These are phyloP conservation scores for Candida gigantensis DNA, from an alignment of 1,139 yeast species.

Conservation along the genomic window DNA sequence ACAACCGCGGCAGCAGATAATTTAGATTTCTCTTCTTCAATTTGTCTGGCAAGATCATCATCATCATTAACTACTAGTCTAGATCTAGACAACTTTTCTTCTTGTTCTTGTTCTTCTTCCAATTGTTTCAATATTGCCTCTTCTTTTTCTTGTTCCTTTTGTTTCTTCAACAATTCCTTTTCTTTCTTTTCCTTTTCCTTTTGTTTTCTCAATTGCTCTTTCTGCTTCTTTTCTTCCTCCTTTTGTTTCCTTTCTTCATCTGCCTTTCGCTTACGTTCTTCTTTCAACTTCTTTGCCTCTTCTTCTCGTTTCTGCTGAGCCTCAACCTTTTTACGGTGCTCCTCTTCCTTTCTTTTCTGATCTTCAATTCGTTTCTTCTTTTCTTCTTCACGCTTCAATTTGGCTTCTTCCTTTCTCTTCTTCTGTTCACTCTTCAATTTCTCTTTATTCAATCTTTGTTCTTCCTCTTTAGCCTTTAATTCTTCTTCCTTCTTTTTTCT, in stretches of 20 bases:
- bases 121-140: no score
- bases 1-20: slow-evolving; percentile 17
- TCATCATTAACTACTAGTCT: slow-evolving; percentile 1
- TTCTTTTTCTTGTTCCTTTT: no score
- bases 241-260: slow-evolving; percentile 42
- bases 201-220: slow-evolving; percentile 40
- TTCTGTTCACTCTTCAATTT: slow-evolving; percentile 45
- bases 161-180: slow-evolving; percentile 33
- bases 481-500: slow-evolving; percentile 61
- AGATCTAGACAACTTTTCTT: slow-evolving; percentile 13
- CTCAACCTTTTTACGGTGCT: slow-evolving; percentile 39
- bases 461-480: slow-evolving; percentile 36
- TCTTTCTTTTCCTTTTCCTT: slow-evolving; percentile 36
- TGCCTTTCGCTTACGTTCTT: slow-evolving; percentile 48
- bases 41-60: slow-evolving; percentile 15
- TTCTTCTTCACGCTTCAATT: slow-evolving; percentile 54
- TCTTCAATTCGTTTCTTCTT: slow-evolving; percentile 48
- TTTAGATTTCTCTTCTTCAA: slow-evolving; percentile 9
- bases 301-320: slow-evolving; percentile 56
- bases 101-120: slow-evolving; percentile 28
- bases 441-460: slow-evolving; percentile 34
- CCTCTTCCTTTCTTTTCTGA: slow-evolving; percentile 47
- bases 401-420: slow-evolving; percentile 50
- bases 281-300: slow-evolving; percentile 37
- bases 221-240: slow-evolving; percentile 49